phyloP scores from a whole-genome alignment of 2,329 filamentous ascomycete genomes.

The Botrytis medusae region DNA sequence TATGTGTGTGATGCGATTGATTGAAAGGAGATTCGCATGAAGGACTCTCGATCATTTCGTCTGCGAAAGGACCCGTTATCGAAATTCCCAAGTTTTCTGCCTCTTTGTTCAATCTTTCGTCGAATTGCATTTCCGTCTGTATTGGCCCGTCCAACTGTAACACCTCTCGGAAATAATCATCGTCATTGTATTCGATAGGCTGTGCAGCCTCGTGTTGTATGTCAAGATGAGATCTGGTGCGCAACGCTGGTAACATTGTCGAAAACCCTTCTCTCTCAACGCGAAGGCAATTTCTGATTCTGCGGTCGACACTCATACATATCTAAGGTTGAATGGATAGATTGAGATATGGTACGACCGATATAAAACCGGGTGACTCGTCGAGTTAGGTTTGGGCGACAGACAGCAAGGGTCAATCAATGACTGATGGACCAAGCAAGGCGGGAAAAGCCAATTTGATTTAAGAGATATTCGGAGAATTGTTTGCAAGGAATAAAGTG shows the following conservation, averaged over 20 bases:
- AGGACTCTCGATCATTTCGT: constrained; percentile 24
- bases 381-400: not conserved
- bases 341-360: not conserved
- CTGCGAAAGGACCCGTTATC: constrained; percentile 27
- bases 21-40: constrained; percentile 33
- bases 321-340: not conserved
- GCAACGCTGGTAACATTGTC: constrained; percentile 22
- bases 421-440: constrained; percentile 10
- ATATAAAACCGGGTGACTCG: not conserved
- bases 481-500: constrained; percentile 9
- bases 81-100: constrained; percentile 38
- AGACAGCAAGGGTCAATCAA: constrained; percentile 10
- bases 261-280: constrained; percentile 10
- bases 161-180: constrained; percentile 36
- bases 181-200: constrained; percentile 32
- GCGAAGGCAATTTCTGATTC: constrained; percentile 4
- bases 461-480: not conserved
- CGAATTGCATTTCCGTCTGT: constrained; percentile 33
- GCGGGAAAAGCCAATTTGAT: constrained; percentile 9
- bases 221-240: constrained; percentile 22
- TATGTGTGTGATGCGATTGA: constrained; percentile 32
- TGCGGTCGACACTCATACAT: constrained; percentile 22
- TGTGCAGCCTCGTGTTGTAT: constrained; percentile 18
- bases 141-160: constrained; percentile 32
- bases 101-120: constrained; percentile 33